Evolutionary conservation across 352 stramenopile species (phyloP).

Genomic region (Pythium rhizo-oryzae): DNA sequence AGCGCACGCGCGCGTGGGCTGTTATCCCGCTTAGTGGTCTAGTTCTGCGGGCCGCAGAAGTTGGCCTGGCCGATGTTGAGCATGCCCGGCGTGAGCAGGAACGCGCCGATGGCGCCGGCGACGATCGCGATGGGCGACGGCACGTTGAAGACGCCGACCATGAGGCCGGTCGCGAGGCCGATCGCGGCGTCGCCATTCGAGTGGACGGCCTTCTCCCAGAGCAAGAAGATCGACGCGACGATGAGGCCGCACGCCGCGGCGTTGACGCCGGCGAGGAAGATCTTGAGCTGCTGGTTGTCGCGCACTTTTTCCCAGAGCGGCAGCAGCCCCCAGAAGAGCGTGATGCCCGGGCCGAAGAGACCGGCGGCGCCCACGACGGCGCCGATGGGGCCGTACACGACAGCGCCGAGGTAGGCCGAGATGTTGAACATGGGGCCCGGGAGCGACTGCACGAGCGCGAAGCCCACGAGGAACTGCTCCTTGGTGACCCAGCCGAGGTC

Average conservation of each 20-base stretch:
- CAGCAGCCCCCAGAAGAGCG: constrained; percentile 91
- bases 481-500: constrained; percentile 90
- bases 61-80: constrained; percentile 61
- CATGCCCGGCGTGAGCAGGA: constrained; percentile 45
- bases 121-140: constrained; percentile 65
- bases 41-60: constrained; percentile 40
- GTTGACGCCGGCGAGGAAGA: constrained; percentile 91
- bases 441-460: constrained; percentile 93
- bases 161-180: constrained; percentile 74
- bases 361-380: constrained; percentile 88
- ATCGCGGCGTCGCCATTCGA: constrained; percentile 85
- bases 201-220: constrained; percentile 87
- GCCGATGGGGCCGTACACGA: constrained; percentile 86
- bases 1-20: too few relatives aligned
- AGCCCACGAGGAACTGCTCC: constrained; percentile 93
- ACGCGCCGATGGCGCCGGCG: constrained; percentile 51
- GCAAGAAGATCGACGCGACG: constrained; percentile 87
- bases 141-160: constrained; percentile 84
- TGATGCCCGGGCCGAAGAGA: constrained; percentile 92
- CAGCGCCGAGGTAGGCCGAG: constrained; percentile 89
- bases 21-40: too few relatives aligned
- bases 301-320: constrained; percentile 93
- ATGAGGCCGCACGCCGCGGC: constrained; percentile 90
- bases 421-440: constrained; percentile 97
- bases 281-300: constrained; percentile 84